Percentiles rank a stretch among this genome's conserved stretches.
Evolutionary conservation across 1,284 basidiomycete genomes (phyloP).

Genomic region (Irpex sp.): DNA sequence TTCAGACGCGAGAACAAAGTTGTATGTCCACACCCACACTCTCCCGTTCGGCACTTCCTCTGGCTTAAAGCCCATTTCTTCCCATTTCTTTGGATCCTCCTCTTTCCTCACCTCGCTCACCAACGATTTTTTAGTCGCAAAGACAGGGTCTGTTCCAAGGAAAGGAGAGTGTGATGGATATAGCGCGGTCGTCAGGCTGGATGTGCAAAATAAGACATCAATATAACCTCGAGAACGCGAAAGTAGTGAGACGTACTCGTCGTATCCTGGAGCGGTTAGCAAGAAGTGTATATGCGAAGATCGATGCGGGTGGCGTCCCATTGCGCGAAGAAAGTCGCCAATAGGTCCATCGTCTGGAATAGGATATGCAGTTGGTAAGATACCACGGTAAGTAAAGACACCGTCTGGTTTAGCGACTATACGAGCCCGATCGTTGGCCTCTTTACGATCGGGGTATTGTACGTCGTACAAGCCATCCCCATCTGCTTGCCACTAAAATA

Average conservation of each 20-base stretch:
- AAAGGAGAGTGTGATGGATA: constrained; percentile 36
- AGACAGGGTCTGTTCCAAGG: constrained; percentile 36
- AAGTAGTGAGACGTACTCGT: constrained; percentile 21
- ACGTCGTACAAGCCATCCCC: constrained; percentile 37
- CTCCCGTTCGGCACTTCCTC: constrained; percentile 26
- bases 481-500: constrained; percentile 35
- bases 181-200: constrained; percentile 32
- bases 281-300: constrained; percentile 36
- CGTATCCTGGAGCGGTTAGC: constrained; percentile 32
- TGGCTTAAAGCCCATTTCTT: constrained; percentile 28
- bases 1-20: constrained; percentile 30
- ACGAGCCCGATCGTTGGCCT: constrained; percentile 32
- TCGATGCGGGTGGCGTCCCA: constrained; percentile 36
- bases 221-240: not conserved
- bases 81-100: constrained; percentile 26
- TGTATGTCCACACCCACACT: constrained; percentile 32
- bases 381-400: constrained; percentile 31
- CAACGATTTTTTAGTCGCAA: constrained; percentile 36
- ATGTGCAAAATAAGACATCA: not conserved
- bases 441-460: constrained; percentile 30
- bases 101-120: constrained; percentile 30
- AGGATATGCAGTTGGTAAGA: constrained; percentile 32
- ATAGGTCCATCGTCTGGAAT: constrained; percentile 35
- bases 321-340: constrained; percentile 28
- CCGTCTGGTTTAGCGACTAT: constrained; percentile 31